Evolutionary conservation across 148 eudicot genomes (phyloP).

Genomic region (Salicornia ramosissima): DNA sequence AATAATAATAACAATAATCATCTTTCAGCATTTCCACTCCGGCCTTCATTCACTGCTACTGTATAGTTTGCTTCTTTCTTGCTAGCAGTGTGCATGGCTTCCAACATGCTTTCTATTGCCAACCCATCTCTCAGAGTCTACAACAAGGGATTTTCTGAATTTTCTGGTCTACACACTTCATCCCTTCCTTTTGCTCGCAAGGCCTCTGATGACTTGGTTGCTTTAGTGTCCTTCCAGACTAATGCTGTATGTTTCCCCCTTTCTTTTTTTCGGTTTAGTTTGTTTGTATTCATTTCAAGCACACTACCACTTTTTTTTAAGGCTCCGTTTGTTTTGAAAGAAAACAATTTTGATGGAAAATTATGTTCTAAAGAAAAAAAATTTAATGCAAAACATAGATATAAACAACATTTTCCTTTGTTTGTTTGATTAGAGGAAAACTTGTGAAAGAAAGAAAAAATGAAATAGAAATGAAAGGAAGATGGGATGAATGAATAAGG

Average conservation of each 20-base stretch:
- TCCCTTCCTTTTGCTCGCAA: conserved; percentile 56
- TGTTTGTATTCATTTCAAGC: too few relatives aligned
- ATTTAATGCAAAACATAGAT: too few relatives aligned
- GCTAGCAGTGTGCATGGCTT: conserved; percentile 45
- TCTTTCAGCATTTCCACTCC: background rate
- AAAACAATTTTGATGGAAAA: too few relatives aligned
- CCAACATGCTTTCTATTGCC: conserved; percentile 70
- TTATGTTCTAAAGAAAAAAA: too few relatives aligned
- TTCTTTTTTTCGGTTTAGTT: background rate
- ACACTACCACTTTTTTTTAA: too few relatives aligned
- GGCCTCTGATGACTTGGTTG: conserved; percentile 42
- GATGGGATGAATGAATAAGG: too few relatives aligned
- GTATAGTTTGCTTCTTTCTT: background rate
- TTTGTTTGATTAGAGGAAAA: too few relatives aligned
- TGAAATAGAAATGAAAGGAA: too few relatives aligned
- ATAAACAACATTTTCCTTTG: too few relatives aligned
- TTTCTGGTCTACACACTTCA: conserved; percentile 57
- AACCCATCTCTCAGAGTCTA: conserved; percentile 65
- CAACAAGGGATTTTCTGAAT: conserved; percentile 76
- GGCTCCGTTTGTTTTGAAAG: too few relatives aligned
- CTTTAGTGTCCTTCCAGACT: conserved; percentile 71
- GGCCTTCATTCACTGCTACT: conserved; percentile 12
- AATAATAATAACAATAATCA: background rate
- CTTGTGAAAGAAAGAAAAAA: too few relatives aligned
- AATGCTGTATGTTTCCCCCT: conserved; percentile 57